A percentile compares a stretch with the other conserved stretches of the same genome.
Evolutionary conservation across 2,329 filamentous ascomycete species (phyloP).

Genomic region (Ophiosphaerella korrae): DNA sequence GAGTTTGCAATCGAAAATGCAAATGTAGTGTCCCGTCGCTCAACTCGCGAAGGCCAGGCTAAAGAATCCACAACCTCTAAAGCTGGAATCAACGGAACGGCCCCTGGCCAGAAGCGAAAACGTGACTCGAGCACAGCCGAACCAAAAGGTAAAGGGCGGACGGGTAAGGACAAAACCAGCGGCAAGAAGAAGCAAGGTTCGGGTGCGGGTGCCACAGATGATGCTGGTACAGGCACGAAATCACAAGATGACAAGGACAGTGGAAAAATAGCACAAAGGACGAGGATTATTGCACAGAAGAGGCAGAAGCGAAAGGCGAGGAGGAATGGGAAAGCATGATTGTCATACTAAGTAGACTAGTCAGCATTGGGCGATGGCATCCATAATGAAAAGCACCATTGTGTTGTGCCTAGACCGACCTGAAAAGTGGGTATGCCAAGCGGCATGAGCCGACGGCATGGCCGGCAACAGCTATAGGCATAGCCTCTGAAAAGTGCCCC

Average conservation of each 20-base stretch:
- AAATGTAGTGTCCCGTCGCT: conserved; percentile 85
- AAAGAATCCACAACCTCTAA: conserved; percentile 49
- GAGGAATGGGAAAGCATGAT: conserved; percentile 59
- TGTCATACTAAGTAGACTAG: neutral
- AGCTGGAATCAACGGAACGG: conserved; percentile 18
- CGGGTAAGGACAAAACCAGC: conserved; percentile 16
- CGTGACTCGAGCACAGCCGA: conserved; percentile 31
- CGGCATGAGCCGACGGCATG: too few species aligned
- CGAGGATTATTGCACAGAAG: conserved; percentile 86
- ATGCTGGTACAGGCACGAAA: conserved; percentile 1
- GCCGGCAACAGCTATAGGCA: too few species aligned
- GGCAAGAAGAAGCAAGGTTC: conserved; percentile 21
- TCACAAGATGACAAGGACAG: conserved; percentile 43
- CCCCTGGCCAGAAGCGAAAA: conserved; percentile 47
- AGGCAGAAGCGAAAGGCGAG: conserved; percentile 70
- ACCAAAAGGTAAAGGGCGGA: conserved; percentile 13
- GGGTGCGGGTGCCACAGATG: conserved; percentile 23
- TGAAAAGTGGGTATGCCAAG: too few species aligned
- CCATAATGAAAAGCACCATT: neutral
- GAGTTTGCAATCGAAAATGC: conserved; percentile 99
- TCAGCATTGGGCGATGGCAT: conserved; percentile 21
- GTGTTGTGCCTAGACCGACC: too few species aligned
- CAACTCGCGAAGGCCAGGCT: conserved; percentile 64
- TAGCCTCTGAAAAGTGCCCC: too few species aligned
- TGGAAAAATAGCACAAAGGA: conserved; percentile 64